These are phyloP conservation scores for Apophysomyces variabilis DNA, from an alignment of 371 early-diverging fungal genomes.

Conservation along the genomic window DNA sequence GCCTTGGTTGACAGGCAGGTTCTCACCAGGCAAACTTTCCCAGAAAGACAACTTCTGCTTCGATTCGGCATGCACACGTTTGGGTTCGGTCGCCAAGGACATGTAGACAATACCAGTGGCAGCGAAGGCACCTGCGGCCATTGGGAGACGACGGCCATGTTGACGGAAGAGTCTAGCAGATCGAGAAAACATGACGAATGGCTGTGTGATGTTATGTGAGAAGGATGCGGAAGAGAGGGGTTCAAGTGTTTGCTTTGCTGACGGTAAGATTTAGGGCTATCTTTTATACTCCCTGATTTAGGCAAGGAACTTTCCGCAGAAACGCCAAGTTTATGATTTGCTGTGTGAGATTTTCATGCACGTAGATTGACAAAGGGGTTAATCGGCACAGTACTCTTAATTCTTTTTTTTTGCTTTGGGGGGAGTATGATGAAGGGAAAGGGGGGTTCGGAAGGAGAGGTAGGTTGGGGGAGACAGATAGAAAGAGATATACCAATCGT, in stretches of 20 bases:
- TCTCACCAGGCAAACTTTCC: constrained; percentile 53
- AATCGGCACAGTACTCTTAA: constrained; percentile 11
- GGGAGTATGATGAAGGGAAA: background rate
- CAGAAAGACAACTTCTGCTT: constrained; percentile 43
- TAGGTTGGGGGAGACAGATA: background rate
- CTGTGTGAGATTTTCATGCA: constrained; percentile 12
- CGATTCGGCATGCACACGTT: constrained; percentile 44
- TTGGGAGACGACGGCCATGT: constrained; percentile 28
- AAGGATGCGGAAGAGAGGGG: constrained; percentile 3
- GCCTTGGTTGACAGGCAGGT: constrained; percentile 47
- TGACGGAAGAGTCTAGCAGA: constrained; percentile 37
- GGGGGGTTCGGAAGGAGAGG: too few species aligned
- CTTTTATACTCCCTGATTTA: constrained; percentile 1
- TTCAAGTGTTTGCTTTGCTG: background rate
- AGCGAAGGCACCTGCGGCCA: constrained; percentile 40
- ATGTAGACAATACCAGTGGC: constrained; percentile 38
- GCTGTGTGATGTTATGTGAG: background rate
- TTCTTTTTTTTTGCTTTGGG: background rate
- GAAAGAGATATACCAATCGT: background rate
- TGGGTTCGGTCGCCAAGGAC: constrained; percentile 27
- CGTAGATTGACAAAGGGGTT: constrained; percentile 11
- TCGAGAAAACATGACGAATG: constrained; percentile 36
- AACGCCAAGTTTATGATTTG: constrained; percentile 11
- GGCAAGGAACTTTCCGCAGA: constrained; percentile 10
- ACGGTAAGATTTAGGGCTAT: background rate